Conservation (phyloP, 164 flowering plant species). For the Magnolia officinalis region DNA sequence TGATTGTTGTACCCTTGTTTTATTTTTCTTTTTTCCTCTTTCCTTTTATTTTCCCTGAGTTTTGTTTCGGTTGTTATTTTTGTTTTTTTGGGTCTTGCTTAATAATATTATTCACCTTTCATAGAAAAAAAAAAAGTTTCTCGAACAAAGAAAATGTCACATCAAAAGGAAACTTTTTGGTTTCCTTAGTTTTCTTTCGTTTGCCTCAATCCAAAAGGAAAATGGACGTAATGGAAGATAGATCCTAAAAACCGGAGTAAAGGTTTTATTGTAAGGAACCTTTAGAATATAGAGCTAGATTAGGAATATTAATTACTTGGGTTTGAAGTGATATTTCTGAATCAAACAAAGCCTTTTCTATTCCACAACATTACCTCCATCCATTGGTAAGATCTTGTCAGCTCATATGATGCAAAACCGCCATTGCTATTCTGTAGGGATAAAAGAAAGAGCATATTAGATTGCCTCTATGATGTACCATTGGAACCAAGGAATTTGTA, state of each 20-base stretch:
- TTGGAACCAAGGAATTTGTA: neutral
- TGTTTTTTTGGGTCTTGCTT: too few relatives aligned
- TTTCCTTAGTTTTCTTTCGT: too few relatives aligned
- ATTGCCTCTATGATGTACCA: neutral
- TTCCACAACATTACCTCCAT: slow-evolving; percentile 36
- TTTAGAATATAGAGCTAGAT: neutral
- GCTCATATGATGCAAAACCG: slow-evolving; percentile 59
- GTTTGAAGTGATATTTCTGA: neutral
- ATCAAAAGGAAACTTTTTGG: too few relatives aligned
- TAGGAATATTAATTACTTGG: neutral
- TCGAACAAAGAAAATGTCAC: too few relatives aligned
- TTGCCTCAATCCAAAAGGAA: too few relatives aligned
- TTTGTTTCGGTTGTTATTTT: too few relatives aligned
- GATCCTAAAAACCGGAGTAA: neutral
- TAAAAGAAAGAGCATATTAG: neutral
- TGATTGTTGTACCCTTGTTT: neutral
- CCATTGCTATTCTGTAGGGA: slow-evolving; percentile 41
- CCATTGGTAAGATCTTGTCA: slow-evolving; percentile 53
- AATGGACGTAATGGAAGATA: neutral
- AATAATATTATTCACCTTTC: too few relatives aligned
- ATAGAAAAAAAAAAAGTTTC: too few relatives aligned
- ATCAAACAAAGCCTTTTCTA: neutral
- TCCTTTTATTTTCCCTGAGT: too few relatives aligned
- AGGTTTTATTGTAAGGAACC: neutral
- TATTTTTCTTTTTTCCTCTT: too few relatives aligned